phyloP scores from a whole-genome alignment of 2,329 filamentous ascomycete species.

The Neonectria faginata region DNA sequence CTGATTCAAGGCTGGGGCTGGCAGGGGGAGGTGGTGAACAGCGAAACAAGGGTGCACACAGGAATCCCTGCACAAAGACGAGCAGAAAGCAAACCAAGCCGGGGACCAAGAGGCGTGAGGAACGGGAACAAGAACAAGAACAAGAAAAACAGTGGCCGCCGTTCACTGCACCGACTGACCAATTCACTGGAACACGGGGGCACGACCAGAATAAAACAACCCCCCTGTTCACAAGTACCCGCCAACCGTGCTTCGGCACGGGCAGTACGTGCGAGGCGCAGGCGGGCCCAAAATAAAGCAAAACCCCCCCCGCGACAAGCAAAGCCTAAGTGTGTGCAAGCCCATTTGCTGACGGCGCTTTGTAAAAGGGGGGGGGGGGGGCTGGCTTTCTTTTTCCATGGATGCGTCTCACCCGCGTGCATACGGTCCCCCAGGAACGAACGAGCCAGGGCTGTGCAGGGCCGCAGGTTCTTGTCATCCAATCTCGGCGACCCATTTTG shows the following conservation, averaged over 20 bases:
- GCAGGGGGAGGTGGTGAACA: slow-evolving; percentile 3
- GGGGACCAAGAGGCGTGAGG: background rate
- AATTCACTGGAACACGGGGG: background rate
- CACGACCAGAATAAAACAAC: background rate
- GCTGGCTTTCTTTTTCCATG: background rate
- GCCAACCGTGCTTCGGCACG: background rate
- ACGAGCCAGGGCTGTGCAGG: background rate
- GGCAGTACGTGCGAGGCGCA: slow-evolving; percentile 6
- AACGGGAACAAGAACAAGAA: background rate
- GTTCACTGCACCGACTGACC: background rate
- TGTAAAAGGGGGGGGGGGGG: too few species aligned
- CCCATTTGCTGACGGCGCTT: background rate
- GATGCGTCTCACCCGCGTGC: background rate
- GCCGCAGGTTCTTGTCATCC: background rate
- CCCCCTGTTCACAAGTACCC: background rate
- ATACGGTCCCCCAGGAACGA: slow-evolving; percentile 5
- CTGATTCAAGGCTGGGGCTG: slow-evolving; percentile 18
- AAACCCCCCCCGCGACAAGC: background rate
- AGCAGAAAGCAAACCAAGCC: background rate
- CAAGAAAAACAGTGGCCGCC: background rate
- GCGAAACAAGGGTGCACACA: slow-evolving; percentile 1
- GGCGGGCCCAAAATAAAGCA: slow-evolving; percentile 6
- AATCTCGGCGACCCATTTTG: background rate
- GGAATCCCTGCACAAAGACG: background rate
- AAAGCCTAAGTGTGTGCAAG: background rate